A percentile compares a stretch with the other conserved stretches of the same genome.
These are phyloP conservation scores for Astrephomene gubernaculifera DNA, from an alignment of 139 green algal genomes.

Conservation along the genomic window DNA sequence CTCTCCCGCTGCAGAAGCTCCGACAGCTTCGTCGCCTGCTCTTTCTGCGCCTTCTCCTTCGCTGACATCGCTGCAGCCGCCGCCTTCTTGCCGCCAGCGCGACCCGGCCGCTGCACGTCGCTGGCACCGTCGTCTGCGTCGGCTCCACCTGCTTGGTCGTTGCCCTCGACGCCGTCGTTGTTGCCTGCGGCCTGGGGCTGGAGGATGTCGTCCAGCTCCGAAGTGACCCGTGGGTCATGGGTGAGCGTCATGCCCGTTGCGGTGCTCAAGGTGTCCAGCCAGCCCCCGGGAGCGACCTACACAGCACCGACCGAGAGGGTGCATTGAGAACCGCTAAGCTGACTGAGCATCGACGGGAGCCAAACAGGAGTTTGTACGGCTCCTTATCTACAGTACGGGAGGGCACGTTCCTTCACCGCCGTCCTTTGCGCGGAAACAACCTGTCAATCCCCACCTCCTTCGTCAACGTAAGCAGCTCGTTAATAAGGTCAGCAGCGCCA, in stretches of 20 bases:
- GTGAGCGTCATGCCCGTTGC: not conserved
- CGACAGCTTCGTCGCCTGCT: not conserved
- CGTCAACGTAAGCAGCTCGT: constrained; percentile 11
- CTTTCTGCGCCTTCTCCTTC: not conserved
- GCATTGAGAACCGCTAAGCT: too few relatives aligned
- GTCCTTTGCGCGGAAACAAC: too few relatives aligned
- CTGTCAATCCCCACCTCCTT: not conserved
- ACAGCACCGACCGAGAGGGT: not conserved
- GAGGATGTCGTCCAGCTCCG: not conserved
- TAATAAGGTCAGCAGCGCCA: not conserved
- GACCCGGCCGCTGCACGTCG: not conserved
- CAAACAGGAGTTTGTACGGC: too few relatives aligned
- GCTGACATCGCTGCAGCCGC: not conserved
- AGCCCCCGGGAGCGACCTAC: not conserved
- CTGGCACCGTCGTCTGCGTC: not conserved
- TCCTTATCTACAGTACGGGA: too few relatives aligned
- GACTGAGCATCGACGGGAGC: too few relatives aligned
- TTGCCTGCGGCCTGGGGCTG: not conserved
- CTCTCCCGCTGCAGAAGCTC: constrained; percentile 7
- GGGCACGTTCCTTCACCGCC: too few relatives aligned
- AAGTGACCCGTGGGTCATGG: not conserved
- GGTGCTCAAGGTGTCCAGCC: constrained; percentile 3
- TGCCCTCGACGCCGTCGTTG: not conserved
- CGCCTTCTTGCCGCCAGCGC: not conserved
- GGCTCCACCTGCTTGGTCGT: not conserved